Evolutionary conservation across 805 yeast species (phyloP).

Genomic region (Tetrapisispora namnaoensis): DNA sequence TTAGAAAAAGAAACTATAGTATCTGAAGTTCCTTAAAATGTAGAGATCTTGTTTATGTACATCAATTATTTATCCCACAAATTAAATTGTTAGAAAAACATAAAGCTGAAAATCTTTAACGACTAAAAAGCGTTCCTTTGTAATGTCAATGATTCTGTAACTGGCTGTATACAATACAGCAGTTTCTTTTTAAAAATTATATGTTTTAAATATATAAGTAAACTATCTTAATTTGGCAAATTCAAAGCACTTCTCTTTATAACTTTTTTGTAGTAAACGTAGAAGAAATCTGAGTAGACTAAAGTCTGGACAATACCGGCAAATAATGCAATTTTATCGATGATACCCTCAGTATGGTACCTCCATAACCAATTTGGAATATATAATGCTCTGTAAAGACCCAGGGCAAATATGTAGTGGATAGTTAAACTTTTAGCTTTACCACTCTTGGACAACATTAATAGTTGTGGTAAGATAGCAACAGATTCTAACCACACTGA

Average conservation of each 20-base stretch:
- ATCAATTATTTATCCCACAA: too few relatives aligned
- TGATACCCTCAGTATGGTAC: conserved; percentile 45
- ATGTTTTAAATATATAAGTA: too few relatives aligned
- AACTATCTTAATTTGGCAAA: conserved; percentile 39
- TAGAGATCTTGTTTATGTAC: too few relatives aligned
- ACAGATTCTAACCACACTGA: conserved; percentile 88
- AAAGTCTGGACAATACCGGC: conserved; percentile 83
- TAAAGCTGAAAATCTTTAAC: too few relatives aligned
- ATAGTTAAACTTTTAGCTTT: conserved; percentile 79
- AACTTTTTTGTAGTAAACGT: conserved; percentile 75
- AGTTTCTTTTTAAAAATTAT: too few relatives aligned
- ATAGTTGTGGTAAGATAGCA: conserved; percentile 88
- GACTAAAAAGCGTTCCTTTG: too few relatives aligned
- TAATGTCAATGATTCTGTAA: too few relatives aligned
- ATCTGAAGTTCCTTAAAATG: too few relatives aligned
- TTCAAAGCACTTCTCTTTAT: conserved; percentile 69
- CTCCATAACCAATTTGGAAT: conserved; percentile 95
- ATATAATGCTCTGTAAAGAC: conserved; percentile 79
- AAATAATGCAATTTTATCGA: conserved; percentile 60
- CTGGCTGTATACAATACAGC: neutral
- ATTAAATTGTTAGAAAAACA: too few relatives aligned
- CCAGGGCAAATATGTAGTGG: conserved; percentile 91
- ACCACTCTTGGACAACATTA: conserved; percentile 81
- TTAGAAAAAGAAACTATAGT: too few relatives aligned
- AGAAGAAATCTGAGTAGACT: conserved; percentile 91